phyloP scores from a whole-genome alignment of 1,284 basidiomycete species.

The Caloboletus firmus region DNA sequence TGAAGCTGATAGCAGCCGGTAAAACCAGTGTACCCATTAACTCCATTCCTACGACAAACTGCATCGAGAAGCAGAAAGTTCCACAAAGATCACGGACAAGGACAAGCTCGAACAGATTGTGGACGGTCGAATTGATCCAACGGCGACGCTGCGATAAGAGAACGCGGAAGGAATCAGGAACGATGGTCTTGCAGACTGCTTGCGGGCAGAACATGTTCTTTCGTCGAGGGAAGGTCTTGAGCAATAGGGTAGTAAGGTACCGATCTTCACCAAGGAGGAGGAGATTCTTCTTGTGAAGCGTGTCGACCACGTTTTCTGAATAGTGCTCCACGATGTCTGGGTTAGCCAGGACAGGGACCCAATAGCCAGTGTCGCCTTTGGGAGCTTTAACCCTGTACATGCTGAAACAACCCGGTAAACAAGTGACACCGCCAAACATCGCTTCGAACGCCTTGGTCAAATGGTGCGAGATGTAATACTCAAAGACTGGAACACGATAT shows the following conservation, averaged over 20 bases:
- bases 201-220: conserved; percentile 99
- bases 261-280: conserved; percentile 98
- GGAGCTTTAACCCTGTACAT: conserved; percentile 99
- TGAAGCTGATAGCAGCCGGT: conserved; percentile 97
- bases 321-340: conserved; percentile 98
- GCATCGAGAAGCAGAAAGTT: conserved; percentile 97
- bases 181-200: conserved; percentile 97
- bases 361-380: conserved; percentile 90
- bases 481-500: conserved; percentile 68
- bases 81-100: conserved; percentile 94
- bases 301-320: conserved; percentile 96
- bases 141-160: conserved; percentile 95
- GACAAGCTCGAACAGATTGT: conserved; percentile 93
- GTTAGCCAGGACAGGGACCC: conserved; percentile 97
- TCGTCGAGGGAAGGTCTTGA: conserved; percentile 98
- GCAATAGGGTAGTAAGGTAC: conserved; percentile 92
- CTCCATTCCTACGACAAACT: conserved; percentile 98
- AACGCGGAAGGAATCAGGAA: conserved; percentile 93
- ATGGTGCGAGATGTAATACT: conserved; percentile 99
- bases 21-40: conserved; percentile 93
- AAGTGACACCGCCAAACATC: conserved; percentile 99
- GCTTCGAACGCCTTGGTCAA: conserved; percentile 99
- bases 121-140: conserved; percentile 99
- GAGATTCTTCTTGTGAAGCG: conserved; percentile 98
- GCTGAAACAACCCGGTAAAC: conserved; percentile 98